Base-by-base conservation (phyloP, 2,329 filamentous ascomycete genomes). In the Phyllosticta ampelicida region DNA sequence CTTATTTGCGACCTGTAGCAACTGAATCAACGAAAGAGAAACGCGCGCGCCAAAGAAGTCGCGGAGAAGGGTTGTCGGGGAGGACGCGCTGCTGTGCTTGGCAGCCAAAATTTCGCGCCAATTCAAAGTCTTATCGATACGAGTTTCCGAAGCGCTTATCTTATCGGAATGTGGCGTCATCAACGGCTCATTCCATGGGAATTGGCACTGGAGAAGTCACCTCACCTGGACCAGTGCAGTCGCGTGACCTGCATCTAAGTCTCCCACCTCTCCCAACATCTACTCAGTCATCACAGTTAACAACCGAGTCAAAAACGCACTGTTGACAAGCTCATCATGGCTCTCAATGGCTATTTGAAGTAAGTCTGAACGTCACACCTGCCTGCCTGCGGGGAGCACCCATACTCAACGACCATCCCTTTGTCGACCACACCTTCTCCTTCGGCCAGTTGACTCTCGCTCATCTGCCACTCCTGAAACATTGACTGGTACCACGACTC, bases 301-400 rank as follows among this genome's bases (percentile, higher is more conserved):
- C 2, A 11, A 10, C 18, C 11, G 19, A n/a, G 19, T 29, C 51
- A 53, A 53, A 21, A 52, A 50, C n/a, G 48, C 16, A 3, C 36
- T 11, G 29, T 9, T n/a, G 20, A 53, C n/a, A 21, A 16, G 36
- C 53, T 10, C 51, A 54, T 16, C 51, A 58, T 58, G 56, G 51
- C 30, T 16, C 48, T 58, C 48, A 58, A 58, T 51, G 56, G 51
- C 2, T 26, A 54, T 29, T 36, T 58, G 30, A 58, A 51, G 56
- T 58, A 58, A 11, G 55, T 36, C 44, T 5, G n/a, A 16, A 44
- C 36, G 36, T 44, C 36, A 44, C 18, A 18, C 13, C 21, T 11
- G 16, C 54, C 36, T 21, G 18, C 19, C 16, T 56, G n/a, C n/a
- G n/a, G n/a, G n/a, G n/a, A 26, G 23, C 23, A 26, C 23, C 23